Conservation (phyloP, 2,329 filamentous ascomycete genomes). For the Parascedosporium putredinis region DNA sequence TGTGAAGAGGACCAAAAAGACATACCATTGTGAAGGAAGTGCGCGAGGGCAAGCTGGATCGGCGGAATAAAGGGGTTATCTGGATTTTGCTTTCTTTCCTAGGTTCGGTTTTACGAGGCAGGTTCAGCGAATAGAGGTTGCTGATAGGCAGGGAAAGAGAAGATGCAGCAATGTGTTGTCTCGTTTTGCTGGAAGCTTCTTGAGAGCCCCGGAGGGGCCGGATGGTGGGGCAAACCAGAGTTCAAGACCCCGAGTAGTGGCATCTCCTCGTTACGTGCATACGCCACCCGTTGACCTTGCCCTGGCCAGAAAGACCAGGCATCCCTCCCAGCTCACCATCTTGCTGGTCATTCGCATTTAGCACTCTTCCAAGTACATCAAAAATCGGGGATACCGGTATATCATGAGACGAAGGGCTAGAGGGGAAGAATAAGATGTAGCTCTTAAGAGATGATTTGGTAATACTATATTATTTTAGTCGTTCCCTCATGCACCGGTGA, state of each 20-base stretch:
- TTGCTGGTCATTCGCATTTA: no score
- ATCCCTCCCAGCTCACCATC: no score
- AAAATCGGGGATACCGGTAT: no score
- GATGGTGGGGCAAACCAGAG: not conserved
- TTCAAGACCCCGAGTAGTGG: not conserved
- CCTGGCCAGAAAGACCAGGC: no score
- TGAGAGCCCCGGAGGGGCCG: not conserved
- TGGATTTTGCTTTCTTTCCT: not conserved
- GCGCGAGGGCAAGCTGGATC: not conserved
- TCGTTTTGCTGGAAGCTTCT: slow-evolving; percentile 1
- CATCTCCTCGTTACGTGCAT: not conserved
- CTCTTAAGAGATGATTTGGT: no score
- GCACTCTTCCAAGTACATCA: no score
- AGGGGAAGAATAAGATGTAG: no score
- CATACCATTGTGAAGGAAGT: slow-evolving; percentile 1
- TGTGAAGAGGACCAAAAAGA: slow-evolving; percentile 1
- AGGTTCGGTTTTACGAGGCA: not conserved
- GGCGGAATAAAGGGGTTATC: not conserved
- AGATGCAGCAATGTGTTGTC: not conserved
- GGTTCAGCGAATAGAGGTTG: not conserved
- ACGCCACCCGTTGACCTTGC: not conserved
- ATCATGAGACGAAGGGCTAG: no score
- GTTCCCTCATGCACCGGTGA: no score
- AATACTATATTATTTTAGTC: no score
- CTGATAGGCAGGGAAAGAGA: not conserved